Base-by-base conservation (phyloP, 2,329 filamentous ascomycete species). In the Ophiostoma pallidulum region DNA sequence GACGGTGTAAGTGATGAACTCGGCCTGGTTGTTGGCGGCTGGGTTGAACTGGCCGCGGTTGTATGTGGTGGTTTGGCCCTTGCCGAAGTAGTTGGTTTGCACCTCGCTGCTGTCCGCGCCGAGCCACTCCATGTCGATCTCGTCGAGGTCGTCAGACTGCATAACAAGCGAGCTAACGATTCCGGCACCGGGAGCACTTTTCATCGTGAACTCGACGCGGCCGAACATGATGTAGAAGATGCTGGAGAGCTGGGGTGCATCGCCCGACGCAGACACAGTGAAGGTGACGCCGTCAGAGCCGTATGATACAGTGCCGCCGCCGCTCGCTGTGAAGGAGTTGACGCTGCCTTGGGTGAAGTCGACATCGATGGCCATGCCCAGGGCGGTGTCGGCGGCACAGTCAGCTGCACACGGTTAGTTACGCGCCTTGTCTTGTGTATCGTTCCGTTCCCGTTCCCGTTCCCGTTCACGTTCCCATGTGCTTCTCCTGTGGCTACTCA, bases 151-250 rank as follows among this genome's bases (percentile, higher is more conserved):
- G 64, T 97, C 91, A 13, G 90, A 96, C 67, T 94, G 83, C 54
- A 98, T 71, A 8, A 98, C 88, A 12, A 92, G 76, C 39, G 88
- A 92, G 64, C 87, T 95, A 55, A 98, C 90, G 58, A 98, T 96
- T 51, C 92, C 92, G 9, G 78, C 81, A 8, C 92, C 92, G 0
- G 89, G 83, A 9, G 92, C 89, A 22, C 87, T 81, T 67, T 91
- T 90, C 71, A 96, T 75, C 28, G 79, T 82, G 56, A 90, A 78
- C 55, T 94, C 85, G 60, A 96, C 86, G 54, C 83, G 85, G 56
- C 92, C 92, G 64, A 96, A 98, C 92, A 98, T 97, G 70, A 98
- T 95, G 73, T 96, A 97, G 78, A 94, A 97, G 59, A 92, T 79
- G 52, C 89, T 94, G 54, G 77, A 76, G 52, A 98, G 78, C 63